phyloP scores from a whole-genome alignment of 2,329 filamentous ascomycete genomes.

The Fusarium penzigii region DNA sequence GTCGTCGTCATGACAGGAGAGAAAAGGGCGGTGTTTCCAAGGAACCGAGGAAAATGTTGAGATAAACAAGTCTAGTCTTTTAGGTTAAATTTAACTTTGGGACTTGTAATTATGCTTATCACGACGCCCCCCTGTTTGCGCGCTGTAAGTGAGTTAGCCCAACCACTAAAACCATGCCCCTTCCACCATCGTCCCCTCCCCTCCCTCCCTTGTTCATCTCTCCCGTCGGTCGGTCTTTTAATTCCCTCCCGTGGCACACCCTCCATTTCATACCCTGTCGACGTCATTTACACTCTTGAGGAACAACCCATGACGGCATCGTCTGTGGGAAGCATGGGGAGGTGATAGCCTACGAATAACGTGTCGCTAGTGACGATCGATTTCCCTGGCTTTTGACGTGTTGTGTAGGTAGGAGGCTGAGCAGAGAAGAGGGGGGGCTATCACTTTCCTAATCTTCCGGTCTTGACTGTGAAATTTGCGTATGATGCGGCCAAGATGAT shows the following conservation, averaged over 20 bases:
- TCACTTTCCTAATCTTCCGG: too few relatives aligned
- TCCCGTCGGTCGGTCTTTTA: not conserved
- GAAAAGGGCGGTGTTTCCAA: not conserved
- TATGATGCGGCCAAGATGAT: too few relatives aligned
- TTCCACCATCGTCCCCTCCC: too few relatives aligned
- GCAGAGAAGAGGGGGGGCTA: too few relatives aligned
- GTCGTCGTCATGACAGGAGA: too few relatives aligned
- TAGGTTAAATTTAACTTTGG: conserved; percentile 1
- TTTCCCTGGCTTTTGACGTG: not conserved
- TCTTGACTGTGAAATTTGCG: too few relatives aligned
- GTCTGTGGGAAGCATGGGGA: not conserved
- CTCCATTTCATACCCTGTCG: not conserved
- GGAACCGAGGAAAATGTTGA: not conserved
- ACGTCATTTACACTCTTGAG: conserved; percentile 15
- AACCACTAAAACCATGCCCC: too few relatives aligned
- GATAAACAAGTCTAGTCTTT: not conserved
- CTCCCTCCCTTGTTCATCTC: too few relatives aligned
- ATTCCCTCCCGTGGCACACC: not conserved
- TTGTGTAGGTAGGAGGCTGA: not conserved
- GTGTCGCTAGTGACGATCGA: not conserved
- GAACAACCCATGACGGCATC: conserved; percentile 14
- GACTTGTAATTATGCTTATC: conserved; percentile 23
- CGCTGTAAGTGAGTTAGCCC: too few relatives aligned
- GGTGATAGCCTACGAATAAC: conserved; percentile 4
- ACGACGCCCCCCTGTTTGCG: not conserved